These are phyloP conservation scores for Gnaphalium uliginosum DNA, from an alignment of 129 eudicot genomes.

Conservation along the genomic window DNA sequence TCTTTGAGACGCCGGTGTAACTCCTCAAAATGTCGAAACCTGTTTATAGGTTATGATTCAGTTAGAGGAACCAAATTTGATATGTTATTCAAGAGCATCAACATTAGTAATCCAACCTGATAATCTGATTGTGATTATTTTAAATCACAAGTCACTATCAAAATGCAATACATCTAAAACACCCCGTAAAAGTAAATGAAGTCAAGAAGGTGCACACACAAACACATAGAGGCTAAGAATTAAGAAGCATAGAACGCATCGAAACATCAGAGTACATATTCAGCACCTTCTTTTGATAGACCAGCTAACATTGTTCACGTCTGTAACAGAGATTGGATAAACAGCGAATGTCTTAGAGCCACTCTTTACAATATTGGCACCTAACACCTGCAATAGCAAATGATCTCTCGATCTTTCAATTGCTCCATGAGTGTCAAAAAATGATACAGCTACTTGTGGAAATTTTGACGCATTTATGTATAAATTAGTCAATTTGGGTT, in stretches of 20 bases:
- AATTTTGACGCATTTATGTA: neutral
- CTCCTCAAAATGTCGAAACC: constrained; percentile 97
- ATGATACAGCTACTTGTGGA: neutral
- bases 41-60: constrained; percentile 36
- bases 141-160: neutral
- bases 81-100: neutral
- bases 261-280: neutral
- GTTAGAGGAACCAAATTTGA: neutral
- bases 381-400: constrained; percentile 62
- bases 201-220: neutral
- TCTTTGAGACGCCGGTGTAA: constrained; percentile 94
- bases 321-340: constrained; percentile 83
- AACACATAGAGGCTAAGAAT: neutral
- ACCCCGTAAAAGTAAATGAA: neutral
- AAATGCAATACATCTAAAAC: neutral
- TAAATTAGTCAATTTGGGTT: neutral
- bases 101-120: constrained; percentile 9
- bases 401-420: neutral
- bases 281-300: constrained; percentile 93
- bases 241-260: neutral
- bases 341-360: constrained; percentile 90
- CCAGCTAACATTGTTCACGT: constrained; percentile 83
- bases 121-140: neutral
- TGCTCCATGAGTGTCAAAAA: neutral
- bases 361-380: constrained; percentile 93